Conservation (phyloP, 1,139 yeast species). For the Petasospora rhodanensis region DNA sequence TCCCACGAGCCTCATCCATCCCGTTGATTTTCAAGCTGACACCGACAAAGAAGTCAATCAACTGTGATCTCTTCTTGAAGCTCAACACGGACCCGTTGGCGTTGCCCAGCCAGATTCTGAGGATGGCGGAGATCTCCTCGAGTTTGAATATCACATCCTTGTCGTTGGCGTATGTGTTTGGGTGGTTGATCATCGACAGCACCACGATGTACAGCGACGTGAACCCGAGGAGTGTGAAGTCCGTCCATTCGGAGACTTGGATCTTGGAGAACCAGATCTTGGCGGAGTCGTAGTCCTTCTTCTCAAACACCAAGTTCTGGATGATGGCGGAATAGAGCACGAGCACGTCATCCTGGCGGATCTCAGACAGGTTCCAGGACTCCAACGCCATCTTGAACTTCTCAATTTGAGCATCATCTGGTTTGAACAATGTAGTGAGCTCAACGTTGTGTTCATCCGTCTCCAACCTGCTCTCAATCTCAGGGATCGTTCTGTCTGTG, state of each 20-base stretch:
- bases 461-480: constrained; percentile 16
- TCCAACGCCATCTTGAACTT: constrained; percentile 20
- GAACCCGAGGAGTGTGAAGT: constrained; percentile 27
- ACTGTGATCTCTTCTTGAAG: constrained; percentile 27
- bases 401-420: constrained; percentile 23
- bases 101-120: constrained; percentile 33
- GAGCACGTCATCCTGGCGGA: constrained; percentile 25
- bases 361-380: constrained; percentile 12
- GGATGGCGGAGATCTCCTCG: constrained; percentile 27
- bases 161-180: constrained; percentile 16
- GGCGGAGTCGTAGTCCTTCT: constrained; percentile 23
- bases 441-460: constrained; percentile 19
- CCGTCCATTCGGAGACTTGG: constrained; percentile 16
- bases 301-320: constrained; percentile 24
- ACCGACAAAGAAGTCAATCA: constrained; percentile 31
- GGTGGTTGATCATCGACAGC: constrained; percentile 17
- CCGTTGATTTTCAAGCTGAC: constrained; percentile 26
- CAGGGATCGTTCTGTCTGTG: constrained; percentile 16
- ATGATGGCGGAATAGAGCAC: constrained; percentile 29
- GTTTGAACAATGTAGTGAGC: constrained; percentile 26
- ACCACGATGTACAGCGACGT: constrained; percentile 27
- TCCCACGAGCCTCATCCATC: constrained; percentile 12
- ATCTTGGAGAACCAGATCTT: constrained; percentile 25
- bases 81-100: constrained; percentile 25
- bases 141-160: constrained; percentile 19